Conservation (phyloP, 2,329 filamentous ascomycete species). For the Venturia aucupariae region DNA sequence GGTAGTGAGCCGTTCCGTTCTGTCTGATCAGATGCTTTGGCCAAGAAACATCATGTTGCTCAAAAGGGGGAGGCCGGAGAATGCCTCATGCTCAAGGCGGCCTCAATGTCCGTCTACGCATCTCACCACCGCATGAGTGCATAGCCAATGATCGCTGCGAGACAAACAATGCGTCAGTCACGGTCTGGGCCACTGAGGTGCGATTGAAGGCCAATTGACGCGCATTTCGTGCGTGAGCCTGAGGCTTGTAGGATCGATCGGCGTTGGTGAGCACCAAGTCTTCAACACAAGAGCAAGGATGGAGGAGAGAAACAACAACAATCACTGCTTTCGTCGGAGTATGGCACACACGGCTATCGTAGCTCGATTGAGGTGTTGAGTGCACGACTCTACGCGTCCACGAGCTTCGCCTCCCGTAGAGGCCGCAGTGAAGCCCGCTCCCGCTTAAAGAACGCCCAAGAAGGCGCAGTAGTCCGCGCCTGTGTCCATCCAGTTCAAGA, state of each 20-base stretch:
- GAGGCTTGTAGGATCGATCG: neutral
- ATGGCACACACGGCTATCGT: neutral
- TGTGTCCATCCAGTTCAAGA: neutral
- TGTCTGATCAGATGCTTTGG: neutral
- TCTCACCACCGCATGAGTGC: neutral
- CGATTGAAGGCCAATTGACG: neutral
- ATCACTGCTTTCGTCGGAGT: neutral
- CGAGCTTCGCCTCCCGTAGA: neutral
- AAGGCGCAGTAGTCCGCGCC: neutral
- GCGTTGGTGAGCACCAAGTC: neutral
- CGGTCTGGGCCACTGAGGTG: neutral
- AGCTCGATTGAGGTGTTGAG: neutral
- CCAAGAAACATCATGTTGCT: neutral
- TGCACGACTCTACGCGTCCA: neutral
- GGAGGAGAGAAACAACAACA: neutral
- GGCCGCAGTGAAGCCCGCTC: neutral
- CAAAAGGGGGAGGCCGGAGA: neutral
- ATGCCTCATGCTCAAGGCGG: neutral
- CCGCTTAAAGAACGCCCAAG: neutral
- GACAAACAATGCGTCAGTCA: neutral
- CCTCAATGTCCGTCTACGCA: neutral
- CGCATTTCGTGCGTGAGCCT: neutral
- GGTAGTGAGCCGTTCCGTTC: neutral
- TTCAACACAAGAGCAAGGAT: conserved; percentile 4
- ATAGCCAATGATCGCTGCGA: neutral